Percentiles rank a stretch among this genome's conserved stretches.
Evolutionary conservation across 192 early-diverging fungal genomes (phyloP).

Genomic region (Rhizophagus clarus): DNA sequence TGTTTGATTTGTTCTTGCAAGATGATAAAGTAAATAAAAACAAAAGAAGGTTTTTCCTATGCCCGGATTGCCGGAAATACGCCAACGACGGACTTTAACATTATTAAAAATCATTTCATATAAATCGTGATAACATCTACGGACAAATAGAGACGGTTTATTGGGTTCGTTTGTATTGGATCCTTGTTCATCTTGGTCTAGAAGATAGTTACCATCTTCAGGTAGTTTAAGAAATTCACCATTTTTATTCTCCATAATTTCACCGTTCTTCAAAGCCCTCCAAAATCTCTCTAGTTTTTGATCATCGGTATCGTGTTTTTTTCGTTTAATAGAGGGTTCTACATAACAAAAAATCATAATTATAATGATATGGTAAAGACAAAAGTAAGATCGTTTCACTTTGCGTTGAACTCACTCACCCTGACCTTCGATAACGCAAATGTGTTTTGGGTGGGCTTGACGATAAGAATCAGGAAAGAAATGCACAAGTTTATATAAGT

Average conservation of each 20-base stretch:
- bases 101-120: constrained; percentile 13
- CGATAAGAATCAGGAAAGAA: too few relatives aligned
- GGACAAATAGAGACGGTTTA: constrained; percentile 5
- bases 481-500: too few relatives aligned
- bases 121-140: constrained; percentile 23
- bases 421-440: too few relatives aligned
- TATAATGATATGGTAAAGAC: too few relatives aligned
- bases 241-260: not conserved
- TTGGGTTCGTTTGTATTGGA: constrained; percentile 19
- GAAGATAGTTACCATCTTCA: constrained; percentile 8
- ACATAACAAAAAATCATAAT: constrained; percentile 1
- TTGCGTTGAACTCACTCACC: too few relatives aligned
- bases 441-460: too few relatives aligned
- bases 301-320: constrained; percentile 1
- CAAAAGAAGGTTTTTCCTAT: constrained; percentile 26
- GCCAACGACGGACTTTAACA: constrained; percentile 9
- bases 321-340: constrained; percentile 11
- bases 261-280: constrained; percentile 9
- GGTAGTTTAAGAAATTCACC: not conserved
- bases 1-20: constrained; percentile 20
- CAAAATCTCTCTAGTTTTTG: not conserved
- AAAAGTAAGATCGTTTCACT: too few relatives aligned
- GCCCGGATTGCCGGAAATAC: constrained; percentile 22
- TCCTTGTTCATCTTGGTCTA: constrained; percentile 12
- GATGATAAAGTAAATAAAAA: constrained; percentile 16